Evolutionary conservation across 805 yeast genomes (phyloP).

Genomic region (Priceomyces fermenticarens): DNA sequence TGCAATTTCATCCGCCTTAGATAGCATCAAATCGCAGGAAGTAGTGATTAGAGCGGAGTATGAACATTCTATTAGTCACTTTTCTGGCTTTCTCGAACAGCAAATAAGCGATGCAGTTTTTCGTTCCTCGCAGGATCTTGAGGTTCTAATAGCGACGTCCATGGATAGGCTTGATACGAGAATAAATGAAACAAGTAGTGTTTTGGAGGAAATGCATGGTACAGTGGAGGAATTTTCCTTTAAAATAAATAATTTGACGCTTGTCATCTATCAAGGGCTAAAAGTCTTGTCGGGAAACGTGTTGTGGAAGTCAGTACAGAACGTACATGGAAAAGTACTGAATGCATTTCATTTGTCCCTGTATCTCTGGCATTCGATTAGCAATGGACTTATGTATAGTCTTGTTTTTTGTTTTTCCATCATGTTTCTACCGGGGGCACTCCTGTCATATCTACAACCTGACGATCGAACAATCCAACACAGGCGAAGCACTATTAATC

Average conservation of each 20-base stretch:
- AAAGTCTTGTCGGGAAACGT: slow-evolving; percentile 4
- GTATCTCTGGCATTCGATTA: too few species aligned
- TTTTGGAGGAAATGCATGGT: slow-evolving; percentile 7
- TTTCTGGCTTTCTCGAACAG: slow-evolving; percentile 6
- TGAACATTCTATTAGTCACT: slow-evolving; percentile 2
- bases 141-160: slow-evolving; percentile 3
- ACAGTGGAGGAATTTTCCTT: slow-evolving; percentile 6
- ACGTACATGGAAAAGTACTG: too few species aligned
- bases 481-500: too few species aligned
- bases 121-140: slow-evolving; percentile 5
- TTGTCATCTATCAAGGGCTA: slow-evolving; percentile 6
- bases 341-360: too few species aligned
- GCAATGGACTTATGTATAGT: too few species aligned
- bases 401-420: too few species aligned
- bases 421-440: too few species aligned
- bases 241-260: slow-evolving; percentile 6
- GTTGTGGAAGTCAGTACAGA: neutral
- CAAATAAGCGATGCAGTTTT: slow-evolving; percentile 5
- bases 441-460: too few species aligned
- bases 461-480: too few species aligned
- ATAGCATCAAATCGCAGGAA: slow-evolving; percentile 3
- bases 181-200: slow-evolving; percentile 6
- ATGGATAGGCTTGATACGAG: slow-evolving; percentile 9
- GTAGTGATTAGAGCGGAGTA: slow-evolving; percentile 5
- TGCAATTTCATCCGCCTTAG: neutral